These are phyloP conservation scores for Chlamydomonas reinhardtii DNA, from an alignment of 163 green algal genomes.

Conservation along the genomic window DNA sequence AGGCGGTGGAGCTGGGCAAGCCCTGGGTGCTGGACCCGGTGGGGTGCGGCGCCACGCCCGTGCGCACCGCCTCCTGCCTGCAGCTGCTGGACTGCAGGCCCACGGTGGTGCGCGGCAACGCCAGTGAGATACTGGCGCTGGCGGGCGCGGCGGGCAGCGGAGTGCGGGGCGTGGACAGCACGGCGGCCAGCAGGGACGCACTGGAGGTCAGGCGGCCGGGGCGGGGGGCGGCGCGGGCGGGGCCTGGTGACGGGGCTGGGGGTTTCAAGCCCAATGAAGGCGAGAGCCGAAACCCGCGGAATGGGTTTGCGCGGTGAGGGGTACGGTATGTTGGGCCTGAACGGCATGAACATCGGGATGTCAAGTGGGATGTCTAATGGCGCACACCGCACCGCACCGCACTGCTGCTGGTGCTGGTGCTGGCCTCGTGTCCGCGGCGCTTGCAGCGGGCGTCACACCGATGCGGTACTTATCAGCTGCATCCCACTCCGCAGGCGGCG, in stretches of 20 bases:
- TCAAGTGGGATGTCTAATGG: too few species aligned
- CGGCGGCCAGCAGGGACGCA: constrained; percentile 69
- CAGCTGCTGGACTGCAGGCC: constrained; percentile 77
- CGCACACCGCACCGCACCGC: too few species aligned
- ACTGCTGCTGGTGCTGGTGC: too few species aligned
- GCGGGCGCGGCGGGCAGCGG: constrained; percentile 59
- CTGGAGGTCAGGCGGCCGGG: constrained; percentile 48
- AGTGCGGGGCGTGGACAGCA: constrained; percentile 84
- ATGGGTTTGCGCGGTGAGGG: too few species aligned
- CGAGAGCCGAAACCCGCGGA: too few species aligned
- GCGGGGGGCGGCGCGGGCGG: too few species aligned
- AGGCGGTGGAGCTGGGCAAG: constrained; percentile 73
- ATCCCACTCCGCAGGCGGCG: constrained; percentile 45
- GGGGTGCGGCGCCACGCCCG: constrained; percentile 80
- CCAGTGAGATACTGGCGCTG: constrained; percentile 88
- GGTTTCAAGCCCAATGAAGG: too few species aligned
- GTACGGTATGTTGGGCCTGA: too few species aligned
- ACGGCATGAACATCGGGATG: too few species aligned
- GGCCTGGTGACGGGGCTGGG: not conserved
- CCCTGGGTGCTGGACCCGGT: constrained; percentile 95
- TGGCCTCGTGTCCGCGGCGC: too few species aligned
- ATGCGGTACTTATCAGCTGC: not conserved
- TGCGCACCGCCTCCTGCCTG: constrained; percentile 69
- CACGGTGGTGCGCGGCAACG: constrained; percentile 89
- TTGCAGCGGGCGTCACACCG: not conserved